These are phyloP conservation scores for Mucor racemosus DNA, from an alignment of 371 early-diverging fungal genomes.

Conservation along the genomic window DNA sequence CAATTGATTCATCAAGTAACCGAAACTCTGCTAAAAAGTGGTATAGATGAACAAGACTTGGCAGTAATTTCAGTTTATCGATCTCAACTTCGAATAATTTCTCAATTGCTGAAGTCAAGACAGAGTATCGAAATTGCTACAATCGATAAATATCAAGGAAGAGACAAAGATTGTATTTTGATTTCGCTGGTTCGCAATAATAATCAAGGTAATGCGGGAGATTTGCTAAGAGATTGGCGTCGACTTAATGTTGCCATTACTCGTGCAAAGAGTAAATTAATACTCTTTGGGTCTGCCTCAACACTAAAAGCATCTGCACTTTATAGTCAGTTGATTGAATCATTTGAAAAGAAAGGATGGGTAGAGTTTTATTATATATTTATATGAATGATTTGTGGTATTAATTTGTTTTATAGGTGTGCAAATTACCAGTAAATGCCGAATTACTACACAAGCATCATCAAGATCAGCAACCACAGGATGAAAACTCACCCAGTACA, in stretches of 20 bases:
- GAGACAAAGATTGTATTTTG: conserved; percentile 90
- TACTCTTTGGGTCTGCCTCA: conserved; percentile 83
- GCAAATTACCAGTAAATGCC: not conserved
- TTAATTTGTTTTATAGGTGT: not conserved
- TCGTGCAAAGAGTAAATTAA: conserved; percentile 88
- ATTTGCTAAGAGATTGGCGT: conserved; percentile 89
- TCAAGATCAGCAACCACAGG: not conserved
- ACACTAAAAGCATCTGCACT: conserved; percentile 67
- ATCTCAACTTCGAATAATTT: conserved; percentile 78
- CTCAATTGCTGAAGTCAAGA: conserved; percentile 37
- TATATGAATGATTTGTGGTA: no score
- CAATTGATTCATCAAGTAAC: conserved; percentile 59
- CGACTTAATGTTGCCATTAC: conserved; percentile 98
- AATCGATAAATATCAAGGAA: conserved; percentile 92
- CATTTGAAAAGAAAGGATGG: conserved; percentile 58
- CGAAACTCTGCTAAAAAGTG: conserved; percentile 62
- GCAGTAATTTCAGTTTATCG: conserved; percentile 90
- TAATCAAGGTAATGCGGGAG: conserved; percentile 74
- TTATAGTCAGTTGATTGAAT: conserved; percentile 54
- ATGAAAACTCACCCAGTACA: not conserved
- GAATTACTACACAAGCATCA: not conserved
- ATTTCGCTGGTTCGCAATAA: conserved; percentile 92
- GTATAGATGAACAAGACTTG: conserved; percentile 67
- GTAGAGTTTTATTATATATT: conserved; percentile 31
- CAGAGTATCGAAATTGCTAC: conserved; percentile 74